A percentile compares a stretch with the other conserved stretches of the same genome.
phyloP scores from a whole-genome alignment of 257 asterid genomes.

The Plantago ovata region DNA sequence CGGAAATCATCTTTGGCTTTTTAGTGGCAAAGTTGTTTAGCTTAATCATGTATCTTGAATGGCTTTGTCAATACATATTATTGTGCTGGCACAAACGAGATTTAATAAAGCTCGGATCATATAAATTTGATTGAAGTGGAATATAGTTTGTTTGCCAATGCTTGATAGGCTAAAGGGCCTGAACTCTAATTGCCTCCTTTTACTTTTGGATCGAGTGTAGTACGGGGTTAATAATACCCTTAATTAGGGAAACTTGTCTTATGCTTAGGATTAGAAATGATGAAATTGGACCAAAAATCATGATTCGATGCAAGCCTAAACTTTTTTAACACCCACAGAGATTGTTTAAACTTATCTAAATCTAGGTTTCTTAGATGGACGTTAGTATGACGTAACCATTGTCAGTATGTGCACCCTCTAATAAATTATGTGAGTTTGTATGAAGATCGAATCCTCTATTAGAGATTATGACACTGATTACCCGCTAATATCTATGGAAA shows the following conservation, averaged over 20 bases:
- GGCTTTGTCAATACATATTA: neutral
- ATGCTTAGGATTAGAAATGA: neutral
- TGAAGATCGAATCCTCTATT: no score
- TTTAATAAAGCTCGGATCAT: neutral
- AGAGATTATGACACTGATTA: no score
- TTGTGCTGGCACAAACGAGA: slow-evolving; percentile 1
- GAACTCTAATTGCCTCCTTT: neutral
- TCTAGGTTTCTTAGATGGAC: no score
- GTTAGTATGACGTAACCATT: no score
- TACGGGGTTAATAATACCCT: neutral
- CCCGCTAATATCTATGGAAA: no score
- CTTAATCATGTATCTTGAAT: neutral
- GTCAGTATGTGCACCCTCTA: no score
- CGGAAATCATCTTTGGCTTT: neutral
- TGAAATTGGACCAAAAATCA: neutral
- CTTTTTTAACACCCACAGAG: no score
- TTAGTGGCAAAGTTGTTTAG: neutral
- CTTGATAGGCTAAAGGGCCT: neutral
- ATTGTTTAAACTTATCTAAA: no score
- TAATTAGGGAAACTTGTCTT: slow-evolving; percentile 7
- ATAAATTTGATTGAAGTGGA: slow-evolving; percentile 1
- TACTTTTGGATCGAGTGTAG: neutral
- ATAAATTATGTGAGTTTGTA: no score
- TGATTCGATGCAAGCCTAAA: no score
- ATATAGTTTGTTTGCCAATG: neutral